Percentiles rank a stretch among this genome's conserved stretches.
phyloP scores from a whole-genome alignment of 306 rosid species.

The Prosopis cineraria region DNA sequence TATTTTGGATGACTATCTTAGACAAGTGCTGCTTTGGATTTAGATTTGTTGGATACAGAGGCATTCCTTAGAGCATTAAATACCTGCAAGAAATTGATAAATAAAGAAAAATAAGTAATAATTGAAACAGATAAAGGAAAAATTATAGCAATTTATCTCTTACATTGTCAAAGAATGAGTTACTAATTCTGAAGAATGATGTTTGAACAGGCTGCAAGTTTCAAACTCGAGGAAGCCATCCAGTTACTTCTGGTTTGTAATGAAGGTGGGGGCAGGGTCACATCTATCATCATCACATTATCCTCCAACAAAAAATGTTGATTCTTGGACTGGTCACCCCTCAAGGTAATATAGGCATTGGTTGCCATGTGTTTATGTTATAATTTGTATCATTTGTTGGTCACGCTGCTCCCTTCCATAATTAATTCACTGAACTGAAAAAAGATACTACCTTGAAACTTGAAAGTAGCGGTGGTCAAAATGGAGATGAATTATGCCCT shows the following conservation, averaged over 20 bases:
- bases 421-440: too few relatives aligned
- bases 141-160: not conserved
- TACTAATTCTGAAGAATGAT: slow-evolving; percentile 28
- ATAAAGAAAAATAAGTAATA: not conserved
- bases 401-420: too few relatives aligned
- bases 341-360: too few relatives aligned
- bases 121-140: not conserved
- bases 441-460: too few relatives aligned
- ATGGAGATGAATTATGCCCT: slow-evolving; percentile 85
- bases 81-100: not conserved
- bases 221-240: slow-evolving; percentile 95
- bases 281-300: slow-evolving; percentile 34
- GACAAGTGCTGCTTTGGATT: not conserved
- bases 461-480: too few relatives aligned
- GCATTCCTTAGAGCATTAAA: not conserved
- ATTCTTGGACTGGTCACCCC: slow-evolving; percentile 46
- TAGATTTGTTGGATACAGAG: not conserved
- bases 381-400: too few relatives aligned
- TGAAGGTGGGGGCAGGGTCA: slow-evolving; percentile 63
- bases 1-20: not conserved
- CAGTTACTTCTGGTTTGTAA: slow-evolving; percentile 68
- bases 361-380: too few relatives aligned
- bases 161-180: not conserved
- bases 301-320: slow-evolving; percentile 47
- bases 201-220: slow-evolving; percentile 77